Percentiles rank a stretch among this genome's conserved stretches.
These are phyloP conservation scores for Trichoderma sp. DNA, from an alignment of 2,329 filamentous ascomycete species.

Conservation along the genomic window DNA sequence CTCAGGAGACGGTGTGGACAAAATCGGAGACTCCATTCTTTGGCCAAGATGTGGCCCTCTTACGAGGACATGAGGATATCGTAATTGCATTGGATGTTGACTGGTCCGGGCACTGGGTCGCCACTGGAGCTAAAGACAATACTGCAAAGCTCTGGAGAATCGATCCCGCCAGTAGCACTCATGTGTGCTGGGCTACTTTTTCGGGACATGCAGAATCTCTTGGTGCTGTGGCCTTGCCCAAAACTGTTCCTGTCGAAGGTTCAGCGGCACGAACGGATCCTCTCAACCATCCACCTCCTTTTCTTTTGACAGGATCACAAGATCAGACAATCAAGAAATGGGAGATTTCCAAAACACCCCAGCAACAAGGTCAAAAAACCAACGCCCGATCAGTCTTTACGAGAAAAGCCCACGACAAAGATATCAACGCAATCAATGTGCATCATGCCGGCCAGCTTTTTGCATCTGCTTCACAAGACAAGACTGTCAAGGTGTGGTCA, in stretches of 20 bases:
- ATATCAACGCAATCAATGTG: conserved; percentile 92
- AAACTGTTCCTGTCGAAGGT: conserved; percentile 62
- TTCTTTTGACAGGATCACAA: conserved; percentile 87
- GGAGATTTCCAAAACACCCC: conserved; percentile 66
- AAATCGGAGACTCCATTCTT: conserved; percentile 60
- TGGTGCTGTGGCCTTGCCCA: conserved; percentile 82
- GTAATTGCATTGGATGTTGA: conserved; percentile 93
- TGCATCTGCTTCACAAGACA: conserved; percentile 94
- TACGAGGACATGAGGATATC: conserved; percentile 92
- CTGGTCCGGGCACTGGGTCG: conserved; percentile 96
- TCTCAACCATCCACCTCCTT: conserved; percentile 75
- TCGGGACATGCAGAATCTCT: conserved; percentile 93
- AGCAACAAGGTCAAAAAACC: conserved; percentile 46
- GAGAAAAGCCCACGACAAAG: conserved; percentile 95
- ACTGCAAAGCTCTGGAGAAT: conserved; percentile 87
- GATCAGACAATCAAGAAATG: conserved; percentile 95
- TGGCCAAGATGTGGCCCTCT: conserved; percentile 80
- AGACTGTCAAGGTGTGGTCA: conserved; percentile 96
- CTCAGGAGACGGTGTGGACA: conserved; percentile 26
- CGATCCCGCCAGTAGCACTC: conserved; percentile 72
- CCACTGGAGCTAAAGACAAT: conserved; percentile 95
- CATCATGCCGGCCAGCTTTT: conserved; percentile 75
- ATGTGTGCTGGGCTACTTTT: conserved; percentile 76
- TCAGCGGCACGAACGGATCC: conserved; percentile 72
- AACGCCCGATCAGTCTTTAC: conserved; percentile 73